These are phyloP conservation scores for Blastocystis sp. DNA, from an alignment of 352 stramenopile genomes.

Conservation along the genomic window DNA sequence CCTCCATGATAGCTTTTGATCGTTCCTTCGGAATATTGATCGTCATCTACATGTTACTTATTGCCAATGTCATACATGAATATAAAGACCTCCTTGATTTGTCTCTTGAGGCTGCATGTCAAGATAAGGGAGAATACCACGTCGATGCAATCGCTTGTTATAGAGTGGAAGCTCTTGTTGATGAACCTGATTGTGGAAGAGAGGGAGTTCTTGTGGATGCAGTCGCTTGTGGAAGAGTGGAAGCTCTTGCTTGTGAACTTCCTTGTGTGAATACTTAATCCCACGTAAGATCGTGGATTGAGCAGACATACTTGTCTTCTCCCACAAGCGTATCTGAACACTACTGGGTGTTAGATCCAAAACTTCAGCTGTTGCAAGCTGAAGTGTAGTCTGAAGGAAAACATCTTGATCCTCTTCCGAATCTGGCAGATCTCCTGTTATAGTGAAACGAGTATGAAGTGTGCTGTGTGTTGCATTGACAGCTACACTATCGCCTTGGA, in stretches of 20 bases:
- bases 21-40: neutral
- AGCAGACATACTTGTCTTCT: neutral
- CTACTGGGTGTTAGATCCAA: neutral
- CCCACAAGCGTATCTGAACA: slow-evolving; percentile 23
- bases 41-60: slow-evolving; percentile 7
- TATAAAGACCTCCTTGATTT: neutral
- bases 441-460: neutral
- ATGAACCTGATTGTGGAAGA: neutral
- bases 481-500: neutral
- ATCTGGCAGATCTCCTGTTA: neutral
- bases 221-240: neutral
- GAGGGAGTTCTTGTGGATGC: neutral
- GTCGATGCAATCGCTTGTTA: neutral
- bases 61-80: neutral
- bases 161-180: no score
- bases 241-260: neutral
- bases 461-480: slow-evolving; percentile 20
- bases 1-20: neutral
- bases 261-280: neutral
- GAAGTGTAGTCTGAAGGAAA: slow-evolving; percentile 2
- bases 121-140: neutral
- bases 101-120: neutral
- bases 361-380: neutral
- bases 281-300: neutral
- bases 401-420: neutral